phyloP scores from a whole-genome alignment of 495 filamentous ascomycete genomes.

The Hypoxylon intermedium region DNA sequence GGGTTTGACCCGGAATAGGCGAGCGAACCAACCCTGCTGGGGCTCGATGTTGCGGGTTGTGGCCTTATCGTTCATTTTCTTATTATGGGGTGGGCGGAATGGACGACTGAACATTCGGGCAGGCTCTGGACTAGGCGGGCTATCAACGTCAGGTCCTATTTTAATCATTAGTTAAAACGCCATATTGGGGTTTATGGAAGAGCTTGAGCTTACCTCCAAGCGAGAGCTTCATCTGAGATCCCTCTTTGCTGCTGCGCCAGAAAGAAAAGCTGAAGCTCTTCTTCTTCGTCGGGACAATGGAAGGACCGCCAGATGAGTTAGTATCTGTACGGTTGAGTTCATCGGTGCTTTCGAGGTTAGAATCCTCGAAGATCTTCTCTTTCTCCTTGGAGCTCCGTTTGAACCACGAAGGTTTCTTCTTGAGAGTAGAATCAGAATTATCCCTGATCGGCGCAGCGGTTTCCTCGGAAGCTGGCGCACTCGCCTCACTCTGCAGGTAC shows the following conservation, averaged over 20 bases:
- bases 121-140: conserved; percentile 10
- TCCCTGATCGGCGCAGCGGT: background rate
- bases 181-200: background rate
- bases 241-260: conserved; percentile 53
- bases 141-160: conserved; percentile 22
- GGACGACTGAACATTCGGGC: conserved; percentile 17
- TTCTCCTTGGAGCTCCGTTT: conserved; percentile 60
- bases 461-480: conserved; percentile 3
- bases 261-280: conserved; percentile 55
- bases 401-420: conserved; percentile 74
- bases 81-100: conserved; percentile 5
- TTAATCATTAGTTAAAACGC: conserved; percentile 15
- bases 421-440: conserved; percentile 20
- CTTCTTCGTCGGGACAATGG: conserved; percentile 46
- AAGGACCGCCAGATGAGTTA: conserved; percentile 10
- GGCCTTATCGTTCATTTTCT: conserved; percentile 16
- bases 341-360: conserved; percentile 7
- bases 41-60: conserved; percentile 60
- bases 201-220: conserved; percentile 50
- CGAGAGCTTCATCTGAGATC: conserved; percentile 44
- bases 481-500: conserved; percentile 32
- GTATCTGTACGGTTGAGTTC: conserved; percentile 21
- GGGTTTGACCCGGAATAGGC: conserved; percentile 88
- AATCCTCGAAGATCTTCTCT: conserved; percentile 33
- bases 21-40: conserved; percentile 82